A percentile compares a stretch with the other conserved stretches of the same genome.
phyloP scores from a whole-genome alignment of 768 basidiomycete species.

The Lentinula edodes region DNA sequence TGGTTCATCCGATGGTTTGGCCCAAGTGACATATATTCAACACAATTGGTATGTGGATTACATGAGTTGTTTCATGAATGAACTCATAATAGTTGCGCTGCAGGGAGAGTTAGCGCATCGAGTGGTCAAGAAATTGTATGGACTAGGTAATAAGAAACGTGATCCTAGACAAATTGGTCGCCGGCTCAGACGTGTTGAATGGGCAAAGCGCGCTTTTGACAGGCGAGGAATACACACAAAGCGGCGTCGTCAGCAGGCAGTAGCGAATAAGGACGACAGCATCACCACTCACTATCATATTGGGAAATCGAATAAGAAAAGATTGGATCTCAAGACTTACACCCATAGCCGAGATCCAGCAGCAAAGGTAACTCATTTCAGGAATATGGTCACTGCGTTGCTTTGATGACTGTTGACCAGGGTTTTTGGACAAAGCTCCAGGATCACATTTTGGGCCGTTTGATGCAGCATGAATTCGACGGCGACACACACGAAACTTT shows the following conservation, averaged over 20 bases:
- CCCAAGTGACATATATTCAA: slow-evolving; percentile 31
- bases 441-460: slow-evolving; percentile 21
- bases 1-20: slow-evolving; percentile 19
- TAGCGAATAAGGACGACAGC: slow-evolving; percentile 19
- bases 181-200: not conserved
- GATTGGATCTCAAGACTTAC: too few relatives aligned
- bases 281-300: not conserved
- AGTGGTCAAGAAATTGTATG: slow-evolving; percentile 27
- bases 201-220: not conserved
- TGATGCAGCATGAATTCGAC: slow-evolving; percentile 10
- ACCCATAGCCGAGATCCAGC: not conserved
- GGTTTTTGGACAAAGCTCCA: slow-evolving; percentile 21
- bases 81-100: not conserved
- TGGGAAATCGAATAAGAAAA: not conserved
- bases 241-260: slow-evolving; percentile 3
- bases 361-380: not conserved
- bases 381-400: too few relatives aligned
- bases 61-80: too few relatives aligned
- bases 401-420: slow-evolving; percentile 10
- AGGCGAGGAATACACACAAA: not conserved
- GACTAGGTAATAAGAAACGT: slow-evolving; percentile 24
- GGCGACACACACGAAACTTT: slow-evolving; percentile 13
- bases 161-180: not conserved
- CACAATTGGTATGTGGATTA: slow-evolving; percentile 22
- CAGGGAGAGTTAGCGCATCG: slow-evolving; percentile 36